These are phyloP conservation scores for Xerocomus nothofagi DNA, from an alignment of 1,284 basidiomycete species.

Conservation along the genomic window DNA sequence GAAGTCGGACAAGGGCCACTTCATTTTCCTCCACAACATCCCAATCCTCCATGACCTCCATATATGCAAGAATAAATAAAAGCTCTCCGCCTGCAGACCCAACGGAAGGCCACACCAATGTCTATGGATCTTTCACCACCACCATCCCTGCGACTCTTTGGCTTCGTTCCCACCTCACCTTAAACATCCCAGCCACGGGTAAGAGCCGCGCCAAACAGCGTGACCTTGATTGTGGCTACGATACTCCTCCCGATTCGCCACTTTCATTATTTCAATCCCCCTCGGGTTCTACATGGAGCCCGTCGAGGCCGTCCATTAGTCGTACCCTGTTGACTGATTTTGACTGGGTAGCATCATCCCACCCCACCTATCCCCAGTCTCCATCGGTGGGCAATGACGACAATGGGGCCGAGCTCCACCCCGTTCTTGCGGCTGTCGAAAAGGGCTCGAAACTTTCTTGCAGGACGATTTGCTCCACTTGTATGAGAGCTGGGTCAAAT, in stretches of 20 bases:
- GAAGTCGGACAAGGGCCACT: constrained; percentile 21
- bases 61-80: constrained; percentile 33
- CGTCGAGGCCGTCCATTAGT: constrained; percentile 40
- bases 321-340: constrained; percentile 35
- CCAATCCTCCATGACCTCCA: constrained; percentile 32
- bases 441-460: constrained; percentile 52
- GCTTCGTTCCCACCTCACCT: constrained; percentile 23
- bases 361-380: constrained; percentile 17
- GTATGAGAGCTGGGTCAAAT: constrained; percentile 55
- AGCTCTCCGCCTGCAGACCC: constrained; percentile 32
- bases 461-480: constrained; percentile 51
- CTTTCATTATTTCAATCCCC: constrained; percentile 21
- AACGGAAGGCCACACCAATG: constrained; percentile 35
- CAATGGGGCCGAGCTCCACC: constrained; percentile 37
- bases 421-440: constrained; percentile 56
- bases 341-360: constrained; percentile 22
- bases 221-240: constrained; percentile 22
- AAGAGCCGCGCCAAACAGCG: constrained; percentile 5
- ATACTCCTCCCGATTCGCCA: constrained; percentile 35
- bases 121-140: constrained; percentile 50
- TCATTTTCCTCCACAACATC: constrained; percentile 31
- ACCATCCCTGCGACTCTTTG: constrained; percentile 32
- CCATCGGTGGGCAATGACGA: constrained; percentile 30
- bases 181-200: constrained; percentile 20
- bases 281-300: constrained; percentile 25